Base-by-base conservation (phyloP, 768 basidiomycete genomes). In the Brasilioporus rufonigricans region DNA sequence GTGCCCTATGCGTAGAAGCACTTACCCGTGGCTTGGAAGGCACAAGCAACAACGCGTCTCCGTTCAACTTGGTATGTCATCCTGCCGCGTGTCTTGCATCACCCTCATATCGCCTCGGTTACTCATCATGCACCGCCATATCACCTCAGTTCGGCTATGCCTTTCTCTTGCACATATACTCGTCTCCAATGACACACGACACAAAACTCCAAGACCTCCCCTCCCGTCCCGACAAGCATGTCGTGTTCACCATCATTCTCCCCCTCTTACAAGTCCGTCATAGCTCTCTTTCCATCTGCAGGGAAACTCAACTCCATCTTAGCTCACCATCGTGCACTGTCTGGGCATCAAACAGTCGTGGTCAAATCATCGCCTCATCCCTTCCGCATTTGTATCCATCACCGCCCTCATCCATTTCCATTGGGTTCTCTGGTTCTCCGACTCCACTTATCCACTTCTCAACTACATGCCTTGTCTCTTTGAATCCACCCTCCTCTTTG, bases 101-200 rank as follows among this genome's bases (percentile, higher is more conserved):
- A 48, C 21, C 35, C 19, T 38, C 18, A 33, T 32, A 13, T 49
- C 35, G 5, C 35, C 26, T 52, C 35, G 39, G 35, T 31, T 36
- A 14, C 21, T 39, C 19, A n/a, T 52, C 51, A 4, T 36, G 5
- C 9, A 21, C 26, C 11, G 24, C 27, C 27, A 29, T 29, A n/a
- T n/a, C n/a, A n/a, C n/a, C n/a, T n/a, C 59, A 89, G 88, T 82
- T 90, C 57, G 87, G 85, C 21, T 91, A 90, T 60, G 83, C 87
- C 1, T 89, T 90, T 67, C 75, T 89, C 31, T 70, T 91, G 19
- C 85, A 91, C 58, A 78, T 89, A 9, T 90, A 89, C 71, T 81
- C 86, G 0, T 83, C 84, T 2, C 85, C 86, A 0, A 62, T 83
- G 38, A 80, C 85, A 6, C 85, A 87, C 65, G 56, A 57, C 23